Evolutionary conservation across 2,329 filamentous ascomycete species (phyloP).

Genomic region (Claviceps fusiformis): DNA sequence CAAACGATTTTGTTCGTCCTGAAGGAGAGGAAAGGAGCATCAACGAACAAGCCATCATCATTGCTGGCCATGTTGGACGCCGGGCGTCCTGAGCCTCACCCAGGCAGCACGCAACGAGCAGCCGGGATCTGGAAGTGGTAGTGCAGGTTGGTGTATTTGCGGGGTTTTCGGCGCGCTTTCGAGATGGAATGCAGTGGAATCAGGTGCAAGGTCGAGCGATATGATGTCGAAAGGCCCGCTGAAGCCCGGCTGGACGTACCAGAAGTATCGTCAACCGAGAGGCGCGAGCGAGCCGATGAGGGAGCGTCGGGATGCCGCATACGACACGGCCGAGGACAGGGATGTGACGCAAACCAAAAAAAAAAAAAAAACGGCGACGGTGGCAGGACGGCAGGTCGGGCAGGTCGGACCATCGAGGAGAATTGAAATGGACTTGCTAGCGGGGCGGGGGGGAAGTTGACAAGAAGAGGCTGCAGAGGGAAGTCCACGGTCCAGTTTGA

Average conservation of each 20-base stretch:
- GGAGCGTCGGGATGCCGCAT: constrained; percentile 1
- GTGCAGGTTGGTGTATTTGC: neutral
- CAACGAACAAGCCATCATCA: constrained; percentile 38
- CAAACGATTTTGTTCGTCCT: neutral
- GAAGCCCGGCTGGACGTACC: constrained; percentile 2
- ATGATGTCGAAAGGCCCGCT: constrained; percentile 1
- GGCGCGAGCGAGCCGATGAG: constrained; percentile 5
- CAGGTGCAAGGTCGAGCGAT: neutral
- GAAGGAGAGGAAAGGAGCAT: neutral
- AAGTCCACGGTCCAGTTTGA: neutral
- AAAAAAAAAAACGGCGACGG: neutral
- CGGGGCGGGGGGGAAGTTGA: neutral
- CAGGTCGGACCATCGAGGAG: neutral
- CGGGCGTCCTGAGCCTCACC: constrained; percentile 2
- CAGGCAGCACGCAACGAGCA: neutral
- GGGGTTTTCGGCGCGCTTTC: neutral
- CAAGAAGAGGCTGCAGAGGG: neutral
- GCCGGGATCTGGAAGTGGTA: neutral
- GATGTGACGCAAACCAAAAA: neutral
- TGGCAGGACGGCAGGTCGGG: neutral
- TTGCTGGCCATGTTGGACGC: constrained; percentile 36
- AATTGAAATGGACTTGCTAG: neutral
- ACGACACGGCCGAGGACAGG: neutral
- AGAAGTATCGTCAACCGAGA: constrained; percentile 2
- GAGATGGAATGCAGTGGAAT: neutral